Percentiles rank a stretch among this genome's conserved stretches.
Conservation (phyloP, 108 stramenopile genomes). For the Cylindrotheca fusiformis region DNA sequence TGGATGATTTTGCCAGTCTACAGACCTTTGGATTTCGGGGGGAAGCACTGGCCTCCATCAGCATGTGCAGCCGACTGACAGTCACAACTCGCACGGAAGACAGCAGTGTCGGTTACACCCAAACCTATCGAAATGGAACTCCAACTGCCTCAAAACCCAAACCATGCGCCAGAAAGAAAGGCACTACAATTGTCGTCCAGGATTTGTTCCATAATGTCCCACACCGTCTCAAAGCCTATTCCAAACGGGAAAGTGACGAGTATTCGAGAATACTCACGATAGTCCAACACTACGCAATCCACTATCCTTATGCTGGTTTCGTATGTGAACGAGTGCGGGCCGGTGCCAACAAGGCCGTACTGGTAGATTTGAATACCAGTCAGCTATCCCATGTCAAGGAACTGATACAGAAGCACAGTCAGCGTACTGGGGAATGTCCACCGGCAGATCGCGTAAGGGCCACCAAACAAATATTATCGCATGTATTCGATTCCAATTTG, state of each 20-base stretch:
- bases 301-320: constrained; percentile 86
- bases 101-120: constrained; percentile 58
- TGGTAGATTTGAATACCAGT: constrained; percentile 64
- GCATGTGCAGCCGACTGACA: constrained; percentile 56
- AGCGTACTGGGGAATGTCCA: not conserved
- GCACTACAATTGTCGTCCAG: constrained; percentile 90
- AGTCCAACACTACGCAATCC: constrained; percentile 89
- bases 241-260: constrained; percentile 77
- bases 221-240: constrained; percentile 73
- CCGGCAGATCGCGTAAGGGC: constrained; percentile 27
- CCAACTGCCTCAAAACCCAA: constrained; percentile 49
- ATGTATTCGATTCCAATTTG: constrained; percentile 70
- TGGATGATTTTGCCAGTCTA: constrained; percentile 79
- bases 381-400: constrained; percentile 48
- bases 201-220: constrained; percentile 98
- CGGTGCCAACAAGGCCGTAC: constrained; percentile 11
- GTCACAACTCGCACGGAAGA: constrained; percentile 40
- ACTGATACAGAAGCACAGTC: constrained; percentile 23
- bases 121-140: constrained; percentile 78
- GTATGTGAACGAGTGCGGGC: constrained; percentile 54
- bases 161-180: constrained; percentile 86
- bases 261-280: constrained; percentile 81
- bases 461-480: constrained; percentile 73
- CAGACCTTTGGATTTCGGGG: constrained; percentile 98
- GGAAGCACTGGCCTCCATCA: constrained; percentile 88